Base-by-base conservation (phyloP, 2,329 filamentous ascomycete genomes). In the Botrytis deweyae region DNA sequence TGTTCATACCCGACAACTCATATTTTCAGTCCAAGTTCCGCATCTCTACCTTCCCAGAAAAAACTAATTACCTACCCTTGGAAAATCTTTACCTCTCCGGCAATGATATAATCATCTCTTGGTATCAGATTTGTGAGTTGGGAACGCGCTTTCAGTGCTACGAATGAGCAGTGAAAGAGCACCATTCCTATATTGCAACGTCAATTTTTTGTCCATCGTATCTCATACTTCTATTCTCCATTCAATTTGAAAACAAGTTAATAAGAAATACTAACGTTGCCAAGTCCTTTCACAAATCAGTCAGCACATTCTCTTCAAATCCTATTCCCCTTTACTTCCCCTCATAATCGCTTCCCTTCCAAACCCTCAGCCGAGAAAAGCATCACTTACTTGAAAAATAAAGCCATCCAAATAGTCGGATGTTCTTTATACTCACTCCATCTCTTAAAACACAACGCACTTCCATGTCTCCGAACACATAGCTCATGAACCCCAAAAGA, bases 81-180 rank as follows among this genome's bases (percentile, higher is more conserved):
- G 73, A 90, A 90, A 0, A 88, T 80, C 44, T 83, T 83, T 40
- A 82, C 83, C 78, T 91, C 89, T 52, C 84, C 83, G 9, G 79
- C 77, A 3, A 90, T 81, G 36, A 79, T 78, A 76, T 84, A 86
- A 74, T 90, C 88, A 12, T 83, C 81, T 2, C 84, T 82, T 52
- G 83, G 80, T 29, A 89, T 78, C 16, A 82, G 80, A 12, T 85
- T 67, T 0, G 86, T 88, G 62, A 85, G 79, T 20, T 79, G 79
- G 74, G 86, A 88, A 2, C 85, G 83, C 22, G 84, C 84, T 78
- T 90, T 90, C 72, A 90, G 83, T 1, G 86, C 85, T 25, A 89
- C 81, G 76, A 91, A 90, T 0, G 86, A 85, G 76, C 85, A 88
- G 77, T 90, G 87, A 76, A 90, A 87, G 1, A 91, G 83, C 3